Percentiles rank a stretch among this genome's conserved stretches.
Conservation (phyloP, 2,329 filamentous ascomycete genomes). For the Colletotrichum gigasporum region DNA sequence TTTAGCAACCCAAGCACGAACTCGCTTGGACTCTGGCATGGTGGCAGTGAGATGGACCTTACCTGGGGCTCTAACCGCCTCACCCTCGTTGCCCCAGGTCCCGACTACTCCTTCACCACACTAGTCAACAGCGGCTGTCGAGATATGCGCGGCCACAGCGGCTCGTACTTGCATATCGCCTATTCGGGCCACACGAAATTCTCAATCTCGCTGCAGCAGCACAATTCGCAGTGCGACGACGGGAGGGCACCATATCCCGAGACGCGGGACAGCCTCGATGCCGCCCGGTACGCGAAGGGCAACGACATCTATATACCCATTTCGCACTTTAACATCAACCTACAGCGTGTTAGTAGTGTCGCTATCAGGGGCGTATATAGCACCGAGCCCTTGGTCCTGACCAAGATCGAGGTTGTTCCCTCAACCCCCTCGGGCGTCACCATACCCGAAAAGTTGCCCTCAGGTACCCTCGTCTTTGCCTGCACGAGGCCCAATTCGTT, state of each 20-base stretch:
- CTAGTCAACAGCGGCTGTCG: slow-evolving; percentile 54
- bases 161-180: slow-evolving; percentile 71
- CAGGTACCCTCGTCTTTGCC: slow-evolving; percentile 67
- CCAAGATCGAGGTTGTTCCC: slow-evolving; percentile 68
- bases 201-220: slow-evolving; percentile 71
- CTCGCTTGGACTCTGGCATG: slow-evolving; percentile 72
- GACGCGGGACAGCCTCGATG: slow-evolving; percentile 75
- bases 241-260: slow-evolving; percentile 68
- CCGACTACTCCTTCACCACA: slow-evolving; percentile 68
- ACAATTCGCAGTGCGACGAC: slow-evolving; percentile 69
- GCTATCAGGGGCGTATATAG: slow-evolving; percentile 73
- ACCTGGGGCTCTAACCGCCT: slow-evolving; percentile 61
- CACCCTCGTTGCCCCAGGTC: slow-evolving; percentile 46
- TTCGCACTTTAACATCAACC: slow-evolving; percentile 71
- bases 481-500: slow-evolving; percentile 76
- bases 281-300: slow-evolving; percentile 62
- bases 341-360: slow-evolving; percentile 64
- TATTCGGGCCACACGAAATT: slow-evolving; percentile 71
- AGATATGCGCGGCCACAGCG: slow-evolving; percentile 64
- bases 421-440: slow-evolving; percentile 59
- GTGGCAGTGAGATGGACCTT: slow-evolving; percentile 67
- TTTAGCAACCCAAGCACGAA: slow-evolving; percentile 65
- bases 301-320: slow-evolving; percentile 74
- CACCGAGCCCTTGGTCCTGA: slow-evolving; percentile 57
- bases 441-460: slow-evolving; percentile 68